phyloP scores from a whole-genome alignment of 768 basidiomycete species.

The Hericium rajendrae region DNA sequence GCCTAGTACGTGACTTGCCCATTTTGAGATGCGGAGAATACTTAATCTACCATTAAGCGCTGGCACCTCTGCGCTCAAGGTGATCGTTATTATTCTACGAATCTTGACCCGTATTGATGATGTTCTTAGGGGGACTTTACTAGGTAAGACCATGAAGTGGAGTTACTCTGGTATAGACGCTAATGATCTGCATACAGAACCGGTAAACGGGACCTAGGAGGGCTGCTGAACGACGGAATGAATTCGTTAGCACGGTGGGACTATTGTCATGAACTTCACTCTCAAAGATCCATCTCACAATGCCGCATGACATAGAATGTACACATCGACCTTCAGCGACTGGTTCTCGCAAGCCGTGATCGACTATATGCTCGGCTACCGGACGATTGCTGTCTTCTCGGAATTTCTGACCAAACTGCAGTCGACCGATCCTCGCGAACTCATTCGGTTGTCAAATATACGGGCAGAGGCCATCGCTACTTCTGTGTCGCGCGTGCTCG shows the following conservation, averaged over 20 bases:
- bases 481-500: slow-evolving; percentile 46
- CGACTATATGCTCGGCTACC: slow-evolving; percentile 83
- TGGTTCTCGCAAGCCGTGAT: slow-evolving; percentile 98
- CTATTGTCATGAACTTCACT: not conserved
- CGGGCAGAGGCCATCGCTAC: slow-evolving; percentile 90
- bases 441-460: slow-evolving; percentile 81
- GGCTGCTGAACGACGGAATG: slow-evolving; percentile 90
- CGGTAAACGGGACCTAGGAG: slow-evolving; percentile 88
- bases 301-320: slow-evolving; percentile 44
- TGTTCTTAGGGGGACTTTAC: slow-evolving; percentile 71
- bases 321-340: slow-evolving; percentile 83
- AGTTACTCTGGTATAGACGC: too few relatives aligned
- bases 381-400: slow-evolving; percentile 80
- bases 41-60: slow-evolving; percentile 41
- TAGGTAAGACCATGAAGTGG: slow-evolving; percentile 42
- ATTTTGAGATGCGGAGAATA: not conserved
- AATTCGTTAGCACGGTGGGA: slow-evolving; percentile 78
- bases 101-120: slow-evolving; percentile 1
- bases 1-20: slow-evolving; percentile 51
- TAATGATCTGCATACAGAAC: slow-evolving; percentile 49
- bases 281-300: not conserved
- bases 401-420: slow-evolving; percentile 86
- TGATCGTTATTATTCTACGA: slow-evolving; percentile 22
- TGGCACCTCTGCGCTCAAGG: slow-evolving; percentile 94
- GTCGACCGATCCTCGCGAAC: slow-evolving; percentile 85